A percentile compares a stretch with the other conserved stretches of the same genome.
Evolutionary conservation across 768 basidiomycete genomes (phyloP).

Genomic region (Pleurotus eryngii): DNA sequence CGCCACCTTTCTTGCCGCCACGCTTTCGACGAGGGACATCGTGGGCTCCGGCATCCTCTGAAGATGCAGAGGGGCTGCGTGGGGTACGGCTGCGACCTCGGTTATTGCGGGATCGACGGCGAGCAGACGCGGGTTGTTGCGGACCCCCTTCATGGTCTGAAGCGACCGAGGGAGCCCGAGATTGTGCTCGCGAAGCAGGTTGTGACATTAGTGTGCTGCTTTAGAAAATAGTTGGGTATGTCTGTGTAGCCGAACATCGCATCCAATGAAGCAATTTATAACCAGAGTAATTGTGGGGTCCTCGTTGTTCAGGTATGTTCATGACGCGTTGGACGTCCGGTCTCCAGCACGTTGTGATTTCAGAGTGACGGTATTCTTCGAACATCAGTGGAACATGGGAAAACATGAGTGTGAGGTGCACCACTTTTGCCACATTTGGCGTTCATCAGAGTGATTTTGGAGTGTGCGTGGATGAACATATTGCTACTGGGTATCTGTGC

Average conservation of each 20-base stretch:
- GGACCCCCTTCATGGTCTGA: conserved; percentile 7
- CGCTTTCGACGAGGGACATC: conserved; percentile 10
- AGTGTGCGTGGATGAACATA: no score
- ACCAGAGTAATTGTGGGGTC: not conserved
- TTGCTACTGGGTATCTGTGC: no score
- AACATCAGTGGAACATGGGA: not conserved
- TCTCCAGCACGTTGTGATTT: not conserved
- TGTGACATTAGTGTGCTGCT: not conserved
- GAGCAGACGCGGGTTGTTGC: not conserved
- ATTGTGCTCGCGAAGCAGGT: conserved; percentile 4
- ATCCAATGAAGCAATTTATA: no score
- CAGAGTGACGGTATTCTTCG: not conserved
- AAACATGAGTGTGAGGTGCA: no score
- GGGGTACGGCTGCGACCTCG: conserved; percentile 15
- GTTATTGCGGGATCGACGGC: not conserved
- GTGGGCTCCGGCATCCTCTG: conserved; percentile 2
- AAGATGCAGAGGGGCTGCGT: conserved; percentile 10
- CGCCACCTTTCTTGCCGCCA: conserved; percentile 11
- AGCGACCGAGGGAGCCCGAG: conserved; percentile 6
- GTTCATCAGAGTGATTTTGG: no score
- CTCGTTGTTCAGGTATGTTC: not conserved
- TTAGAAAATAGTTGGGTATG: not conserved
- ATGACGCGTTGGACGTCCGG: not conserved
- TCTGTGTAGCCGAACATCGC: no score
- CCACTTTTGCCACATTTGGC: no score